Conservation (phyloP, 2,329 filamentous ascomycete species). For the Tolypocladium capitatum region DNA sequence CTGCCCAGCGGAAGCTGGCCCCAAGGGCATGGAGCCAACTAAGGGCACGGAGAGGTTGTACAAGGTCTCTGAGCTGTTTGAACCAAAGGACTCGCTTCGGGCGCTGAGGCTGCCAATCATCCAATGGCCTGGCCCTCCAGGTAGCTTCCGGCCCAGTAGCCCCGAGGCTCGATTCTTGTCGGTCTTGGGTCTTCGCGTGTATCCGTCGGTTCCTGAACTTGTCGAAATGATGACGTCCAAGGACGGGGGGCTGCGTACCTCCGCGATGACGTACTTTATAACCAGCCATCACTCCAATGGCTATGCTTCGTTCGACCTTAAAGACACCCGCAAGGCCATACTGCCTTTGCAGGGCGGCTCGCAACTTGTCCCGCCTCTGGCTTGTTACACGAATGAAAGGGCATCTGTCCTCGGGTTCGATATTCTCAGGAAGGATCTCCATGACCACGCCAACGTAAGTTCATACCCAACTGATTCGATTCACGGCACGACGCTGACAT, state of each 20-base stretch:
- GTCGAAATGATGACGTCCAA: constrained; percentile 63
- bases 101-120: constrained; percentile 61
- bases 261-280: constrained; percentile 71
- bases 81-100: constrained; percentile 59
- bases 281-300: constrained; percentile 64
- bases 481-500: constrained; percentile 2
- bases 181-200: constrained; percentile 57
- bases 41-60: constrained; percentile 44
- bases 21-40: constrained; percentile 38
- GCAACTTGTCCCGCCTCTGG: constrained; percentile 55
- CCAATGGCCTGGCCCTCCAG: constrained; percentile 61
- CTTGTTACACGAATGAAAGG: constrained; percentile 71
- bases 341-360: constrained; percentile 61
- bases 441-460: constrained; percentile 52
- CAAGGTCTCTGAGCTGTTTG: constrained; percentile 66
- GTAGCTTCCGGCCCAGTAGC: constrained; percentile 50
- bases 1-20: constrained; percentile 61
- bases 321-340: constrained; percentile 41
- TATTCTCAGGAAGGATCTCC: constrained; percentile 64
- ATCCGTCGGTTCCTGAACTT: constrained; percentile 60
- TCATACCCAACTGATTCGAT: background rate
- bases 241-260: constrained; percentile 45
- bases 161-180: constrained; percentile 63
- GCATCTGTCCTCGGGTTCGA: constrained; percentile 69
- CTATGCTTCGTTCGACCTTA: constrained; percentile 54